Evolutionary conservation across 2,329 filamentous ascomycete species (phyloP).

Genomic region (Xylaria sp.): DNA sequence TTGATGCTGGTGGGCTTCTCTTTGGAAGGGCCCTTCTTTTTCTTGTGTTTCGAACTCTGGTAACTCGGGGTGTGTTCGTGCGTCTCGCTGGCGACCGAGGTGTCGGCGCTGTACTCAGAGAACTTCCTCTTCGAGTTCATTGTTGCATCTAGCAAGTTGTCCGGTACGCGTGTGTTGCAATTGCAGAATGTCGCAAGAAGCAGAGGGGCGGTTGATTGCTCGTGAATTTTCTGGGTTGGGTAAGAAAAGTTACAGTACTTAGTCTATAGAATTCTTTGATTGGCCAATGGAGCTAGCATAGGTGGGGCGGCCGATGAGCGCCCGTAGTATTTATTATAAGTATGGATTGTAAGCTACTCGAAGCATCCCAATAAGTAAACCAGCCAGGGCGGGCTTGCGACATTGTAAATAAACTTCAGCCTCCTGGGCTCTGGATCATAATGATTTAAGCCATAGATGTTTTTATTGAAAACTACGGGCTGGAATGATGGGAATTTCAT

Average conservation of each 20-base stretch:
- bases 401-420: neutral
- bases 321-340: neutral
- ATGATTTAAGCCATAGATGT: neutral
- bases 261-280: slow-evolving; percentile 16
- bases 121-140: slow-evolving; percentile 49
- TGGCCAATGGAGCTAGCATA: slow-evolving; percentile 15
- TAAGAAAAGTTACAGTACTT: neutral
- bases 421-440: neutral
- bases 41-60: slow-evolving; percentile 47
- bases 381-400: neutral
- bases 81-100: slow-evolving; percentile 33
- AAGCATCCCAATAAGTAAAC: neutral
- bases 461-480: neutral
- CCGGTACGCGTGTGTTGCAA: neutral
- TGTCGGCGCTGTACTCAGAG: slow-evolving; percentile 42
- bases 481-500: slow-evolving; percentile 14
- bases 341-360: neutral
- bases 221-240: slow-evolving; percentile 27
- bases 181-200: neutral
- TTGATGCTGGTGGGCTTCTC: slow-evolving; percentile 62
- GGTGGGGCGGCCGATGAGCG: slow-evolving; percentile 1
- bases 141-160: slow-evolving; percentile 14
- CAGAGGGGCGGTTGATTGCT: neutral
- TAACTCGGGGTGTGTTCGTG: slow-evolving; percentile 33
- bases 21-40: slow-evolving; percentile 54